Evolutionary conservation across 2,329 filamentous ascomycete genomes (phyloP).

Genomic region (Pseudocercospora ulei): DNA sequence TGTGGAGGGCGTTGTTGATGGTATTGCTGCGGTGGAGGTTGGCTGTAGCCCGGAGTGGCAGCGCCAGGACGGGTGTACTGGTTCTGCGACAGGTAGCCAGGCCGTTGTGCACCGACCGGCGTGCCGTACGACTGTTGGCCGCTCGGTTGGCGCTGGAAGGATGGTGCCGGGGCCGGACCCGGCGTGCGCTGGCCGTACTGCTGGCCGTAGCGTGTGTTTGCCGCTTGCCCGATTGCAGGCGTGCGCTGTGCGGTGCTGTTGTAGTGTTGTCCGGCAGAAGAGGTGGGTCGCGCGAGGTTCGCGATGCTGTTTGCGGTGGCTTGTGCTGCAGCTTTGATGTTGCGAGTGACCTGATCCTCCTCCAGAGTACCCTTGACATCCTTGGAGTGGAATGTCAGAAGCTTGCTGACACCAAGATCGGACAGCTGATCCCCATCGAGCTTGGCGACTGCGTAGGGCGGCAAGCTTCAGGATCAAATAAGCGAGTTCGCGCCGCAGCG

Average conservation of each 20-base stretch:
- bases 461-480: conserved; percentile 64
- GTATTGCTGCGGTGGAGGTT: conserved; percentile 26
- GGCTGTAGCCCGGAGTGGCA: conserved; percentile 23
- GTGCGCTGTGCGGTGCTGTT: conserved; percentile 31
- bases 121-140: conserved; percentile 27
- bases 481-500: conserved; percentile 63
- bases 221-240: conserved; percentile 32
- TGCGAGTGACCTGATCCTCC: conserved; percentile 56
- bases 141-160: conserved; percentile 28
- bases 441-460: conserved; percentile 77
- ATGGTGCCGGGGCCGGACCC: conserved; percentile 20
- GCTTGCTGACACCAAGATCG: conserved; percentile 70
- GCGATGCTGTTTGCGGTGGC: conserved; percentile 30
- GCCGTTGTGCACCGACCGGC: conserved; percentile 18
- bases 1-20: conserved; percentile 21
- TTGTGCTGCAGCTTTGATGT: conserved; percentile 36
- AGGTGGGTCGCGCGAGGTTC: conserved; percentile 27
- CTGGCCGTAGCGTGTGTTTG: conserved; percentile 33
- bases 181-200: conserved; percentile 26
- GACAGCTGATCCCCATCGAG: conserved; percentile 77
- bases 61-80: conserved; percentile 27
- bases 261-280: conserved; percentile 31
- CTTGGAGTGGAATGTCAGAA: conserved; percentile 60
- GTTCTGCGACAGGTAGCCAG: conserved; percentile 23
- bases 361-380: conserved; percentile 73